Conservation (phyloP, 805 yeast genomes). For the Kodamaea lidongshanica region DNA sequence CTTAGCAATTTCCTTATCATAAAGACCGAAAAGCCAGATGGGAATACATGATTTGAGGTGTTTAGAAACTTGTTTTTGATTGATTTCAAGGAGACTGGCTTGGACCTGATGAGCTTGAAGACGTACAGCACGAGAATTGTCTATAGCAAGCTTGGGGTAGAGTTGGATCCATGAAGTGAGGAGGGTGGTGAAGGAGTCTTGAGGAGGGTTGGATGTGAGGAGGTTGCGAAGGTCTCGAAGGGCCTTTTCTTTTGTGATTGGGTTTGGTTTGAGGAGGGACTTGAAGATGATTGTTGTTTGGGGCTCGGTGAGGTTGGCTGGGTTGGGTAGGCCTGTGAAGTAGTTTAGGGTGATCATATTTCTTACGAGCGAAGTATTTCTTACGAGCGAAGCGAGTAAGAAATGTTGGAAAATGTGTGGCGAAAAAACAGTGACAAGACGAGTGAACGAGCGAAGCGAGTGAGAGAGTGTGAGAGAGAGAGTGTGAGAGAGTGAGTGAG, state of each 20-base stretch:
- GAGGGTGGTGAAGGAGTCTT: constrained; percentile 37
- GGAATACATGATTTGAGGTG: constrained; percentile 70
- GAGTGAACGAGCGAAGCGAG: too few species aligned
- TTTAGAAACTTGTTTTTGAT: constrained; percentile 51
- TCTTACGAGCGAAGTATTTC: too few species aligned
- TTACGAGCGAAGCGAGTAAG: too few species aligned
- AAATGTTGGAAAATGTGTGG: too few species aligned
- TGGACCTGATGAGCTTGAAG: constrained; percentile 59
- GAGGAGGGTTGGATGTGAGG: constrained; percentile 12
- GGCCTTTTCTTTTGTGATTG: constrained; percentile 81
- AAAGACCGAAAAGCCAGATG: constrained; percentile 63
- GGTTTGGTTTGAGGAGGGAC: constrained; percentile 69
- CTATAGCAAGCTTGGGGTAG: constrained; percentile 73
- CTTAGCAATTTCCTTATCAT: too few species aligned
- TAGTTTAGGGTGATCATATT: constrained; percentile 62
- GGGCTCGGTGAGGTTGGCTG: constrained; percentile 29
- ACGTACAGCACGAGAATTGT: constrained; percentile 63
- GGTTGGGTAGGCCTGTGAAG: constrained; percentile 71
- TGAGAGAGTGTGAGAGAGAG: too few species aligned
- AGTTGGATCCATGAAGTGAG: constrained; percentile 68
- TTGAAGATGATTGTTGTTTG: constrained; percentile 60
- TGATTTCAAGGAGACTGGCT: constrained; percentile 37
- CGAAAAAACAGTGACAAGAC: too few species aligned
- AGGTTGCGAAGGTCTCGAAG: constrained; percentile 44
- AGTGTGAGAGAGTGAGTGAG: too few species aligned